Evolutionary conservation across 1,139 yeast species (phyloP).

Genomic region (Yarrowia galli): DNA sequence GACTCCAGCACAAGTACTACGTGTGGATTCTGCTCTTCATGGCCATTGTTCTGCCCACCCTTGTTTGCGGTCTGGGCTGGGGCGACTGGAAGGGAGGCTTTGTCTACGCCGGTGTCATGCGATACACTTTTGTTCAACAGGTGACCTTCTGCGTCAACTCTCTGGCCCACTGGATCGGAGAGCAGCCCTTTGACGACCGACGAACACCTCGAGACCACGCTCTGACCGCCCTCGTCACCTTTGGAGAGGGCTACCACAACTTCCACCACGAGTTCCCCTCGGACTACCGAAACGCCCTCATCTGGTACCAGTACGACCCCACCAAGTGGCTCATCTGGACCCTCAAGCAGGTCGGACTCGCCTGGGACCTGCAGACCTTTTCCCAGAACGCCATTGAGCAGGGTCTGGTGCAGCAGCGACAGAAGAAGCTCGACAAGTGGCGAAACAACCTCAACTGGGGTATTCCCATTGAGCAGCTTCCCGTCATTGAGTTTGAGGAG

Average conservation of each 20-base stretch:
- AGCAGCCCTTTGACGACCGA: constrained; percentile 96
- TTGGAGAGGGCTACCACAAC: constrained; percentile 99
- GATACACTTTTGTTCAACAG: constrained; percentile 88
- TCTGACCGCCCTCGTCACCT: constrained; percentile 91
- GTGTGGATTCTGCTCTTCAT: constrained; percentile 67
- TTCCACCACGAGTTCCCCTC: constrained; percentile 99
- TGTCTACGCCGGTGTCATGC: constrained; percentile 86
- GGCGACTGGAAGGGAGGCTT: constrained; percentile 94
- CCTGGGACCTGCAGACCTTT: constrained; percentile 89
- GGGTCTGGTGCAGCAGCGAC: constrained; percentile 94
- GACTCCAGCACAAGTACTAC: constrained; percentile 94
- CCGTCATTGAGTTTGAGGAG: constrained; percentile 88
- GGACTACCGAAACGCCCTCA: constrained; percentile 96
- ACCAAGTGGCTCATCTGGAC: constrained; percentile 81
- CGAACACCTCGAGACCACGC: constrained; percentile 97
- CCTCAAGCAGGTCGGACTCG: constrained; percentile 79
- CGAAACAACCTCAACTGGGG: constrained; percentile 91
- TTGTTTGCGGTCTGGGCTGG: constrained; percentile 81
- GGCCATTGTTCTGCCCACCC: constrained; percentile 76
- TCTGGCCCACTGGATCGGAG: constrained; percentile 97
- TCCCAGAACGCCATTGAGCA: constrained; percentile 96
- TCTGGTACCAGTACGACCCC: constrained; percentile 99
- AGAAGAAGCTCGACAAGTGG: constrained; percentile 88
- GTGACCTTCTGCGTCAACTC: constrained; percentile 99
- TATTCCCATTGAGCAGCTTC: constrained; percentile 78